These are phyloP conservation scores for Tillandsia leiboldiana DNA, from an alignment of 176 grass and related monocot genomes.

Conservation along the genomic window DNA sequence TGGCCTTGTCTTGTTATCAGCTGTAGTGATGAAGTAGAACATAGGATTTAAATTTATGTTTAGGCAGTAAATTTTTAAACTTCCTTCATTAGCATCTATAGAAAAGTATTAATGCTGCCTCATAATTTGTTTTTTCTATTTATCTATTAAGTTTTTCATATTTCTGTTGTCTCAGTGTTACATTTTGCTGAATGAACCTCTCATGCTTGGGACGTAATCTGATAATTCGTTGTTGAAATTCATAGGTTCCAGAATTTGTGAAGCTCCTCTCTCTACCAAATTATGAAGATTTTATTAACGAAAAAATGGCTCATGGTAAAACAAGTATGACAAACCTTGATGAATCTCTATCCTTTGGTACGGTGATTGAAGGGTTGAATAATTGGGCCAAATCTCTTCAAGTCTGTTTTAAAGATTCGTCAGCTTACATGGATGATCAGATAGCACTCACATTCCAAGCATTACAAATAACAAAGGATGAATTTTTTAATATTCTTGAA, in stretches of 20 bases:
- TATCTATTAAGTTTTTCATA: not conserved
- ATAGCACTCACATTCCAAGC: conserved; percentile 36
- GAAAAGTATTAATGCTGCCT: not conserved
- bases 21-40: not conserved
- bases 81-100: not conserved
- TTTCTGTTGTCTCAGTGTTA: not conserved
- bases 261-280: conserved; percentile 45
- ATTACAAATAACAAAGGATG: conserved; percentile 41
- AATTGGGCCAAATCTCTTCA: conserved; percentile 35
- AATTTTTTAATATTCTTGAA: conserved; percentile 56
- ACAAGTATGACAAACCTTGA: conserved; percentile 29
- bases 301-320: conserved; percentile 30
- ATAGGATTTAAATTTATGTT: not conserved
- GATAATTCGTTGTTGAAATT: conserved; percentile 21
- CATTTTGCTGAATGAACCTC: conserved; percentile 17
- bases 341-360: conserved; percentile 39
- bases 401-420: conserved; percentile 51
- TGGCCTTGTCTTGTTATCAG: not conserved
- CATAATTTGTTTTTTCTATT: not conserved
- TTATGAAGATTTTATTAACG: conserved; percentile 50
- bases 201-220: conserved; percentile 12
- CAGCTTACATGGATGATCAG: conserved; percentile 48
- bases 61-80: not conserved
- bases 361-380: conserved; percentile 46
- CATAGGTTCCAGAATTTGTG: conserved; percentile 41